Evolutionary conservation across 352 stramenopile species (phyloP), one percentile per base, ranked within the genome.

Genomic region (Hyaloperonospora arabidopsidis): DNA sequence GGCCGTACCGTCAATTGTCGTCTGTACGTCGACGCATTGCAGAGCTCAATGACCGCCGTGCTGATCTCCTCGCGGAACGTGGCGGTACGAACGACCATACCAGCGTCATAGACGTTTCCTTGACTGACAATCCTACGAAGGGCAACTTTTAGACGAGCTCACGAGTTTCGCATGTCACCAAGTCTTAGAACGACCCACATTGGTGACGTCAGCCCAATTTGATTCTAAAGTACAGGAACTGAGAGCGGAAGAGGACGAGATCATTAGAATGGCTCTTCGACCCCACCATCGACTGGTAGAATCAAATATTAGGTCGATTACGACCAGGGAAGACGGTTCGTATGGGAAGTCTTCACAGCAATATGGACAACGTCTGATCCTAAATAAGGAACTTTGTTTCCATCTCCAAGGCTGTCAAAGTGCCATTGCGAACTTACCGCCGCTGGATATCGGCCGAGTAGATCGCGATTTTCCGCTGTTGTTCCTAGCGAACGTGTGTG

Each of bases 1-100:
- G 81, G 81, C 81, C 81, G 14, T 92, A 82, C 45, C 68, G 81
- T 44, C 71, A 87, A 43, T 45, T 88, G 5, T 67, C 76, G n/a
- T 88, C 77, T 8, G 67, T 88, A 15, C 57, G 60, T 36, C 68
- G 71, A 21, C 74, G 74, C 21, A 84, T 87, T 38, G 38, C 57
- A 11, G 63, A 76, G 6, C 58, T 81, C 1, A 54, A 68, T 14
- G 32, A 57, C 18, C 45, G 29, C 1, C 59, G 29, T 17, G 34
- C 43, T 3, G 36, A n/a, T 11, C 34, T 63, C 25, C 2, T 63
- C 2, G 36, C 23, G 39, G 36, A 35, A 41, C 21, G 12, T 49
- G 49, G 39, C n/a, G 28, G 57, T 59, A 56, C 22, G 57, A 11
- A 54, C 39, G 15, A 7, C 7, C 13, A 49, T 25, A 19, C 38